Conservation (phyloP, 2,329 filamentous ascomycete species). For the Tolypocladium guangdongense region DNA sequence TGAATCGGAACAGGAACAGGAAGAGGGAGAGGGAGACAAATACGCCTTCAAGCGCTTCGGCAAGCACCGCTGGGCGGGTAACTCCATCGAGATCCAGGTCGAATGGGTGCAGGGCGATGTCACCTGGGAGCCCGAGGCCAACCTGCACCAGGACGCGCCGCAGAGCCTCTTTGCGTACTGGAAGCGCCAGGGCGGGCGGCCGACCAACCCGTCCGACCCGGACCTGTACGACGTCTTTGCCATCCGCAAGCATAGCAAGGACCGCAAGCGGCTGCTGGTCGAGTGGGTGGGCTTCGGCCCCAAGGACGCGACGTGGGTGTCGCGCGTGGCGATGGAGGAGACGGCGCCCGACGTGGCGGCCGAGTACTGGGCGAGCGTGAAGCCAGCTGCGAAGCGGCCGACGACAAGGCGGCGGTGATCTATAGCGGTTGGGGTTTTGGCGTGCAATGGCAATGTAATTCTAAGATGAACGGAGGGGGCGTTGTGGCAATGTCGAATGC, state of each 20-base stretch:
- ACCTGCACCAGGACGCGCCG: slow-evolving; percentile 21
- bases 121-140: slow-evolving; percentile 24
- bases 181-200: slow-evolving; percentile 18
- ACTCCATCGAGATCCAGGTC: slow-evolving; percentile 18
- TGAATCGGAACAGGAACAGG: background rate
- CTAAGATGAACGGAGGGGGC: background rate
- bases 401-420: background rate
- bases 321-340: slow-evolving; percentile 12
- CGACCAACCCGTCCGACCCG: slow-evolving; percentile 17
- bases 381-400: background rate
- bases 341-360: slow-evolving; percentile 15
- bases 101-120: slow-evolving; percentile 17
- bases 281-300: slow-evolving; percentile 25
- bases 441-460: background rate
- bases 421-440: background rate
- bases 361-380: slow-evolving; percentile 13
- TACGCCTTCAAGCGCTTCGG: slow-evolving; percentile 12
- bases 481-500: background rate
- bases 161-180: slow-evolving; percentile 21
- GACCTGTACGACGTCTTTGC: slow-evolving; percentile 21
- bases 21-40: slow-evolving; percentile 1
- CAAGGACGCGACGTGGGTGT: slow-evolving; percentile 19
- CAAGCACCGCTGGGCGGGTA: slow-evolving; percentile 17
- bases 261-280: slow-evolving; percentile 17
- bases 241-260: slow-evolving; percentile 18